A percentile compares a stretch with the other conserved stretches of the same genome.
Conservation (phyloP, 2,329 filamentous ascomycete genomes). For the Scolecobasidium constrictum region DNA sequence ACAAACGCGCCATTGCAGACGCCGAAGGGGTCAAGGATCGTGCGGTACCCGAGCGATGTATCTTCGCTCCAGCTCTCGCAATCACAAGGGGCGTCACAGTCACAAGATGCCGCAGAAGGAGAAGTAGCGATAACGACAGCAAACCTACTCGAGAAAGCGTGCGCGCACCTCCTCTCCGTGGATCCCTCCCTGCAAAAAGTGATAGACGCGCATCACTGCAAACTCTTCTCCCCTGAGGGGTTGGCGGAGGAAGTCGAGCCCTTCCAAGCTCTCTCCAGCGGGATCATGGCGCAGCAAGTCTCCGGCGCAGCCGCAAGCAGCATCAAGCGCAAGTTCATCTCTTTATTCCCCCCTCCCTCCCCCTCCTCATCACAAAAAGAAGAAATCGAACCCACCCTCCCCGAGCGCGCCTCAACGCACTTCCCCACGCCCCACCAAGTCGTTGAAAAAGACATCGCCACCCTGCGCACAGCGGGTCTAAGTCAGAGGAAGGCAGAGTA, state of each 20-base stretch:
- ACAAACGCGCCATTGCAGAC: constrained; percentile 65
- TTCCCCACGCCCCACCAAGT: constrained; percentile 77
- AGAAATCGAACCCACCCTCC: constrained; percentile 15
- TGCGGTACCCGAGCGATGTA: constrained; percentile 31
- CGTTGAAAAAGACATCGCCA: constrained; percentile 48
- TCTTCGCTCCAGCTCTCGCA: constrained; percentile 4
- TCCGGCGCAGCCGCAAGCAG: constrained; percentile 82
- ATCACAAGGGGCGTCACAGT: constrained; percentile 25
- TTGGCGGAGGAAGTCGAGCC: constrained; percentile 81
- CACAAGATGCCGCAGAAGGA: constrained; percentile 13
- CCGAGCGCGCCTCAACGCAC: constrained; percentile 15
- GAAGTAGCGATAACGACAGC: constrained; percentile 47
- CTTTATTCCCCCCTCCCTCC: constrained; percentile 47
- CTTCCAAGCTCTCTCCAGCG: constrained; percentile 70
- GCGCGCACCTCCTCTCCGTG: constrained; percentile 59
- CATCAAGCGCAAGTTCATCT: constrained; percentile 78
- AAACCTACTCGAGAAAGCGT: constrained; percentile 64
- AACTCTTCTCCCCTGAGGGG: constrained; percentile 68
- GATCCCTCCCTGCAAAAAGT: constrained; percentile 63
- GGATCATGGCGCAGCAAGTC: constrained; percentile 94
- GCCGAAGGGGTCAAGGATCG: constrained; percentile 54
- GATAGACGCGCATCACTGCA: constrained; percentile 65
- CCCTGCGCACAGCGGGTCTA: constrained; percentile 72
- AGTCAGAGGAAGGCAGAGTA: constrained; percentile 96
- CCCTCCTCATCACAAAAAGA: constrained; percentile 20